Evolutionary conservation across 768 basidiomycete species (phyloP), one percentile per base, ranked within the genome.

Genomic region (Phlebiopsis flavidoalba): DNA sequence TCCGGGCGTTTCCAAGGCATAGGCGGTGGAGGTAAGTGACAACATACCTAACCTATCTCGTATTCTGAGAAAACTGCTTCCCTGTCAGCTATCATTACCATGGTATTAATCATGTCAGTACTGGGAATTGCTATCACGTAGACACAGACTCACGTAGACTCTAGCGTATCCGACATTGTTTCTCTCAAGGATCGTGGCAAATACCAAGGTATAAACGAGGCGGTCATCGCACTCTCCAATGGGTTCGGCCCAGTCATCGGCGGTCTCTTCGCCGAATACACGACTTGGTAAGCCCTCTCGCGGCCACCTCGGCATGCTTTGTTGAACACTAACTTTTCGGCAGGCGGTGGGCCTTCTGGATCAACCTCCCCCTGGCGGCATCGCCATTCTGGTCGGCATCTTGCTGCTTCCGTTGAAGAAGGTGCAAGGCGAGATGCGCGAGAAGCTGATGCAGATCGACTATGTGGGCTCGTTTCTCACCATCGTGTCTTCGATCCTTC

Each of bases 111-210:
- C 54, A 66, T 66, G 65, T 66, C 24, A 5, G 65, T 57, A 10
- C 14, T 14, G 5, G 5, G n/a, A 14, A 33, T 49, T 45, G 11
- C 36, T 15, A 8, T 57, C 3, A 21, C 33, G 57, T 35, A 15
- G 8, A 11, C 7, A 14, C 47, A 22, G 11, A 19, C 19, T 24
- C 7, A 35, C 26, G 35, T 37, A 10, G 6, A 5, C 43, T 50
- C 70, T 75, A 67, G 76, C 58, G 60, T 75, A 2, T 71, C 72
- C 12, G 77, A 76, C 58, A 65, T 78, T 5, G 69, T 76, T 6
- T 69, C 76, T 0, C 69, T 77, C 19, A 55, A 65, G 3, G 72
- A 76, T 40, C 69, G 77, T 10, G 77, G 76, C 10, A 63, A 56
- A 17, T 74, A 68, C 53, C 65, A 67, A 26, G 74, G 73, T 14